Conservation (phyloP, 805 yeast species). For the Jamesozyma piceae region DNA sequence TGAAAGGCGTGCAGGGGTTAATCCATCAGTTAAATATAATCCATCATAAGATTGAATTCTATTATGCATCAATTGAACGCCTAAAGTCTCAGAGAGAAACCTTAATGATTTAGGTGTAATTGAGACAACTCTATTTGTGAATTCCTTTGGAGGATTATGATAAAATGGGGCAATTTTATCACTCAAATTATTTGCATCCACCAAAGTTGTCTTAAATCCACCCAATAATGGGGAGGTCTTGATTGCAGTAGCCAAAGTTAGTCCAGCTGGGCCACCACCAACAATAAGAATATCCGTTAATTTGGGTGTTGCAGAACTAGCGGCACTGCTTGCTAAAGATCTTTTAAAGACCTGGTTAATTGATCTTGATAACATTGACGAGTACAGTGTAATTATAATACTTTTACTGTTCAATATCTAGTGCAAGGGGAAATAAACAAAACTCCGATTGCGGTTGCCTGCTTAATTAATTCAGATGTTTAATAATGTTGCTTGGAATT, state of each 20-base stretch:
- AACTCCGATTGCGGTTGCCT: background rate
- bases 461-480: too few relatives aligned
- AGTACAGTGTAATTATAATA: too few relatives aligned
- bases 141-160: constrained; percentile 34
- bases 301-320: constrained; percentile 12
- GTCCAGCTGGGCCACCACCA: constrained; percentile 97
- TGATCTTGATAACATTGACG: constrained; percentile 1
- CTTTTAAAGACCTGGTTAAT: constrained; percentile 6
- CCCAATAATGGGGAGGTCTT: constrained; percentile 56
- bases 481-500: too few relatives aligned
- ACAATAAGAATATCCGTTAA: constrained; percentile 69
- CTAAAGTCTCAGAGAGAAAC: constrained; percentile 61
- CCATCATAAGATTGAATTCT: constrained; percentile 73
- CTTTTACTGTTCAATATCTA: too few relatives aligned
- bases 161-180: constrained; percentile 37
- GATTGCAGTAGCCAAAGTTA: constrained; percentile 74
- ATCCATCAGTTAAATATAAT: constrained; percentile 79
- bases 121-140: constrained; percentile 75
- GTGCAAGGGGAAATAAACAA: background rate
- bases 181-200: constrained; percentile 62
- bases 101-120: constrained; percentile 72
- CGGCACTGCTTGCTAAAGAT: constrained; percentile 10
- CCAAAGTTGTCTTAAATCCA: constrained; percentile 51
- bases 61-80: constrained; percentile 64
- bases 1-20: constrained; percentile 43